A percentile compares a stretch with the other conserved stretches of the same genome.
These are phyloP conservation scores for Starmerella bacillaris DNA, from an alignment of 805 yeast species.

Conservation along the genomic window DNA sequence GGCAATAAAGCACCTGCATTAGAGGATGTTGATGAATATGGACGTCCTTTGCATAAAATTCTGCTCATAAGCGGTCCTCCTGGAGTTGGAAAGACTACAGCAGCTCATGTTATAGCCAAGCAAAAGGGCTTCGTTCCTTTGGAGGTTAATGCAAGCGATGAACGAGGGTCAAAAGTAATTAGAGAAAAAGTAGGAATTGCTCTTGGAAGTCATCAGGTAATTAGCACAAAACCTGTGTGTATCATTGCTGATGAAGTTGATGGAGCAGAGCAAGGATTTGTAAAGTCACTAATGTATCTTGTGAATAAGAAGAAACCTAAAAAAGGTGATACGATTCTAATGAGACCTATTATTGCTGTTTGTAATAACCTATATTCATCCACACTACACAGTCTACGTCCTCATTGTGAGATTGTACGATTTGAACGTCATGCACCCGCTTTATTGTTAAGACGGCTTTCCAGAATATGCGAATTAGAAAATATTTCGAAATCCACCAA, in stretches of 20 bases:
- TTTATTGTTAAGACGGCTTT: constrained; percentile 31
- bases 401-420: constrained; percentile 50
- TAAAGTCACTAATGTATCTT: constrained; percentile 11
- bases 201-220: constrained; percentile 31
- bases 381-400: constrained; percentile 56
- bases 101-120: constrained; percentile 65
- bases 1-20: constrained; percentile 7
- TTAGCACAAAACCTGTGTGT: constrained; percentile 54
- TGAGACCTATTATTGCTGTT: constrained; percentile 77
- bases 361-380: constrained; percentile 75
- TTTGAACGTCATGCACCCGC: constrained; percentile 42
- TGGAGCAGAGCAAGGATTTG: constrained; percentile 42
- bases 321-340: constrained; percentile 20
- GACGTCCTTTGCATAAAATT: constrained; percentile 34
- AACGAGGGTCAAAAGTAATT: constrained; percentile 35
- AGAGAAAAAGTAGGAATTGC: constrained; percentile 29
- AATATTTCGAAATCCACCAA: constrained; percentile 31
- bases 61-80: constrained; percentile 79
- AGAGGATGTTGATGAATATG: constrained; percentile 29
- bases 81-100: constrained; percentile 82
- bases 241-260: constrained; percentile 81
- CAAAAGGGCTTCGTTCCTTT: constrained; percentile 65
- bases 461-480: constrained; percentile 40
- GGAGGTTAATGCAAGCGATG: constrained; percentile 78
- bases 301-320: constrained; percentile 9